Evolutionary conservation across 2,329 filamentous ascomycete species (phyloP).

Genomic region (Alternaria conjuncta): DNA sequence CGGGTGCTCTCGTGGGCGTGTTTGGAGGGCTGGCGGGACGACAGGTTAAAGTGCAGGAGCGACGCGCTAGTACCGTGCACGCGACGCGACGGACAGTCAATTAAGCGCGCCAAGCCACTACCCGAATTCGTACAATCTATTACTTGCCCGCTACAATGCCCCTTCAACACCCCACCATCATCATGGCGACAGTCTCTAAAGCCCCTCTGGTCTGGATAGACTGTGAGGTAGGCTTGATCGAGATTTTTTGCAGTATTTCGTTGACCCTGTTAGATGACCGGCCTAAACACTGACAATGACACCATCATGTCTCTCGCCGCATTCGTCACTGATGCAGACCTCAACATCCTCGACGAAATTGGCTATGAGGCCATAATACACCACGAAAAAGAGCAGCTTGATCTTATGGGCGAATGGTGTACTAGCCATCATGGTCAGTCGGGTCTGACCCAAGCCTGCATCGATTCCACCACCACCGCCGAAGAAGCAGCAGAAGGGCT

Average conservation of each 20-base stretch:
- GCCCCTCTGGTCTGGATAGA: slow-evolving; percentile 88
- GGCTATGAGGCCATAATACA: slow-evolving; percentile 85
- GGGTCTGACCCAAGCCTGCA: slow-evolving; percentile 80
- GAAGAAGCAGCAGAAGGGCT: slow-evolving; percentile 74
- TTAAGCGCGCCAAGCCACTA: slow-evolving; percentile 13
- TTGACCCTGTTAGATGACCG: slow-evolving; percentile 78
- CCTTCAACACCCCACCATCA: slow-evolving; percentile 7
- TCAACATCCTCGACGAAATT: slow-evolving; percentile 74
- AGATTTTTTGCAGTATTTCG: background rate
- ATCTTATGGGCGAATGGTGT: slow-evolving; percentile 90
- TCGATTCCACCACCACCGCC: slow-evolving; percentile 74
- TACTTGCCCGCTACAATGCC: slow-evolving; percentile 1
- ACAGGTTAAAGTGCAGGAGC: slow-evolving; percentile 18
- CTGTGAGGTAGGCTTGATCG: slow-evolving; percentile 61
- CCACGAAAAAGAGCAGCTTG: slow-evolving; percentile 72
- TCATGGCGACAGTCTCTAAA: slow-evolving; percentile 60
- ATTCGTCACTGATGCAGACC: slow-evolving; percentile 81
- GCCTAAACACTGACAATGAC: slow-evolving; percentile 77
- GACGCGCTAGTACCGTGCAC: slow-evolving; percentile 27
- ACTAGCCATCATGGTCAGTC: slow-evolving; percentile 76
- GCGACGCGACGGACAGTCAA: slow-evolving; percentile 24
- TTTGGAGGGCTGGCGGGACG: slow-evolving; percentile 32
- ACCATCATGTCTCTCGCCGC: slow-evolving; percentile 92
- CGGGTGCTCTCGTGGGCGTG: slow-evolving; percentile 23
- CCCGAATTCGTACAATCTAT: slow-evolving; percentile 13